Evolutionary conservation across 2,329 filamentous ascomycete species (phyloP).

Genomic region (Colletotrichum scovillei): DNA sequence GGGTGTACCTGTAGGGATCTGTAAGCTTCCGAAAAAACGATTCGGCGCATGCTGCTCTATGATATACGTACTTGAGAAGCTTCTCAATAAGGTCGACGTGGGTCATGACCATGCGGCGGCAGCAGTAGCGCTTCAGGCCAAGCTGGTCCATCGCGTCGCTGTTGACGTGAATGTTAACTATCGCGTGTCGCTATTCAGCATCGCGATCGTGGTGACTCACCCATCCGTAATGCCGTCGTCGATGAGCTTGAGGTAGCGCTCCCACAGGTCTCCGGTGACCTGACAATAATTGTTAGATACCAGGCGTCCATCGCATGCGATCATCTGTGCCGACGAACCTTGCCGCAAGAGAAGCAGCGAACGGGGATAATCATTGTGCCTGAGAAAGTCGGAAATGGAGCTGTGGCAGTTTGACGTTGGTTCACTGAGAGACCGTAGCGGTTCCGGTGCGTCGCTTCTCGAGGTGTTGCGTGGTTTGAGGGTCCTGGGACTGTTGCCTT

Average conservation of each 20-base stretch:
- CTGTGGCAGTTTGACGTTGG: neutral
- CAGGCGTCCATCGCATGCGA: neutral
- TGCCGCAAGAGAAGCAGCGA: slow-evolving; percentile 98
- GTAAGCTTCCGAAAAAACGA: slow-evolving; percentile 34
- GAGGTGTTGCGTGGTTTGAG: neutral
- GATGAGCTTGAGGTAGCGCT: slow-evolving; percentile 90
- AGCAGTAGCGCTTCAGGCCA: slow-evolving; percentile 96
- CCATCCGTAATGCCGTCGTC: slow-evolving; percentile 81
- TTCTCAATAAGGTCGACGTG: slow-evolving; percentile 99
- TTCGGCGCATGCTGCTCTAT: neutral
- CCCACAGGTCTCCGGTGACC: slow-evolving; percentile 98
- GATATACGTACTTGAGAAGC: slow-evolving; percentile 80
- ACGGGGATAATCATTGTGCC: slow-evolving; percentile 96
- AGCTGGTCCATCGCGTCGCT: slow-evolving; percentile 97
- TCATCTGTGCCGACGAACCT: slow-evolving; percentile 70
- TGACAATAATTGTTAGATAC: slow-evolving; percentile 54
- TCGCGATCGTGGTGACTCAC: slow-evolving; percentile 58
- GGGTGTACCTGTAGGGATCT: slow-evolving; percentile 63
- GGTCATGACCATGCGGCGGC: slow-evolving; percentile 99
- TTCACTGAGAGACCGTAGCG: neutral
- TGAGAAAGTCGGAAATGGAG: neutral
- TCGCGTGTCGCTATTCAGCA: neutral
- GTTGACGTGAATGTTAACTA: slow-evolving; percentile 31
- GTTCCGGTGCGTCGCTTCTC: neutral
- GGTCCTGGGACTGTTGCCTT: neutral